A percentile compares a stretch with the other conserved stretches of the same genome.
Evolutionary conservation across 768 basidiomycete species (phyloP).

Genomic region (Inosperma sp.): DNA sequence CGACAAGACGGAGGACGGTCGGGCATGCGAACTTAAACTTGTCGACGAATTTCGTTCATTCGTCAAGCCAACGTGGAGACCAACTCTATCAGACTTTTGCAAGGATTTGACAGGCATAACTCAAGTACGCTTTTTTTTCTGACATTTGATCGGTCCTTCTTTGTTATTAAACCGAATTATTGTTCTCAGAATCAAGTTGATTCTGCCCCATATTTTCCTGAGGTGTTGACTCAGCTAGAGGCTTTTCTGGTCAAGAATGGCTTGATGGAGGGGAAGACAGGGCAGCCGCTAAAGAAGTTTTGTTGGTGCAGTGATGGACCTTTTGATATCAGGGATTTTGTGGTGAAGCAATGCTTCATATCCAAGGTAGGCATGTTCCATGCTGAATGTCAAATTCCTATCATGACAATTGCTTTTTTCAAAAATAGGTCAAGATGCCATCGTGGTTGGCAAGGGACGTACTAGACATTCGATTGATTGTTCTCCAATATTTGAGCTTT

Average conservation of each 20-base stretch:
- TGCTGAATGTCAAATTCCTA: neutral
- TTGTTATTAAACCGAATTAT: neutral
- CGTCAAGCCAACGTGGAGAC: slow-evolving; percentile 84
- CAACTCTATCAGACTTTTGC: slow-evolving; percentile 79
- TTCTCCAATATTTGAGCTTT: slow-evolving; percentile 43
- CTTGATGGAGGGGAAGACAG: slow-evolving; percentile 57
- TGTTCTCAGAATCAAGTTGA: slow-evolving; percentile 69
- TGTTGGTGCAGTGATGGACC: slow-evolving; percentile 86
- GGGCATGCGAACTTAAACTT: slow-evolving; percentile 56
- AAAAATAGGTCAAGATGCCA: slow-evolving; percentile 56
- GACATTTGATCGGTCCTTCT: neutral
- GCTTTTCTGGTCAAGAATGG: slow-evolving; percentile 67
- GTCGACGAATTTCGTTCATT: slow-evolving; percentile 84
- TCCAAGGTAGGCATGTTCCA: slow-evolving; percentile 51
- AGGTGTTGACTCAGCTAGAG: slow-evolving; percentile 59
- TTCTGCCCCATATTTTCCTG: slow-evolving; percentile 66
- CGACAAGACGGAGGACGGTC: slow-evolving; percentile 49
- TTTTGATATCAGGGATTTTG: slow-evolving; percentile 78
- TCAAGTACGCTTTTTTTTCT: slow-evolving; percentile 54
- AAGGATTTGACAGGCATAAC: slow-evolving; percentile 85
- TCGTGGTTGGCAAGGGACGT: slow-evolving; percentile 69
- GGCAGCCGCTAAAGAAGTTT: slow-evolving; percentile 55
- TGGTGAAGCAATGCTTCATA: slow-evolving; percentile 87
- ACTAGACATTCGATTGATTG: slow-evolving; percentile 65
- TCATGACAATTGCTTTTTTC: slow-evolving; percentile 2